phyloP scores from a whole-genome alignment of 1,139 yeast genomes.

The Nakaseomyces sp. region DNA sequence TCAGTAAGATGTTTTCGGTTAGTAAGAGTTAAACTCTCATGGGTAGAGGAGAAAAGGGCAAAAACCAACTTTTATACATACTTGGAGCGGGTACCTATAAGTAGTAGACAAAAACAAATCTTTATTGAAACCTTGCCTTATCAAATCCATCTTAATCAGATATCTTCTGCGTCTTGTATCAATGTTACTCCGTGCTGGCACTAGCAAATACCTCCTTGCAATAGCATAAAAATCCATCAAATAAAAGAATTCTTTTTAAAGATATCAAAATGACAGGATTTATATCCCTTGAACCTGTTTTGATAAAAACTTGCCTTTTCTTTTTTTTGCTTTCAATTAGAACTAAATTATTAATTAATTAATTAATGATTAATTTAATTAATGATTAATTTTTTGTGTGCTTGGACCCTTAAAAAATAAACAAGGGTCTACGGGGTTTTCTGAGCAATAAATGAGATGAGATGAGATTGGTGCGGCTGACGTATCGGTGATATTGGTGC shows the following conservation, averaged over 20 bases:
- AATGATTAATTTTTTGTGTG: background rate
- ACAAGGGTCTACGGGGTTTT: background rate
- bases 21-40: background rate
- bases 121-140: conserved; percentile 12
- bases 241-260: too few species aligned
- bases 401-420: background rate
- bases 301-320: too few species aligned
- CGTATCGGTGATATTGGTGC: too few species aligned
- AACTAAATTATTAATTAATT: too few species aligned
- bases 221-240: conserved; percentile 1
- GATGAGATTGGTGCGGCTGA: too few species aligned
- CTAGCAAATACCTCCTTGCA: background rate
- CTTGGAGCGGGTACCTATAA: conserved; percentile 25
- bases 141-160: conserved; percentile 3
- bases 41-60: background rate
- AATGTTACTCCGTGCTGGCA: background rate
- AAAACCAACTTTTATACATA: too few species aligned
- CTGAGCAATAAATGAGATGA: background rate
- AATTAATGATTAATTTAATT: conserved; percentile 28
- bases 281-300: too few species aligned
- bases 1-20: background rate
- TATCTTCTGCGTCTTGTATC: background rate
- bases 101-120: conserved; percentile 18
- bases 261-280: too few species aligned
- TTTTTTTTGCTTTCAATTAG: too few species aligned